phyloP scores from a whole-genome alignment of 208 protist species.

The Leishmania turanica region DNA sequence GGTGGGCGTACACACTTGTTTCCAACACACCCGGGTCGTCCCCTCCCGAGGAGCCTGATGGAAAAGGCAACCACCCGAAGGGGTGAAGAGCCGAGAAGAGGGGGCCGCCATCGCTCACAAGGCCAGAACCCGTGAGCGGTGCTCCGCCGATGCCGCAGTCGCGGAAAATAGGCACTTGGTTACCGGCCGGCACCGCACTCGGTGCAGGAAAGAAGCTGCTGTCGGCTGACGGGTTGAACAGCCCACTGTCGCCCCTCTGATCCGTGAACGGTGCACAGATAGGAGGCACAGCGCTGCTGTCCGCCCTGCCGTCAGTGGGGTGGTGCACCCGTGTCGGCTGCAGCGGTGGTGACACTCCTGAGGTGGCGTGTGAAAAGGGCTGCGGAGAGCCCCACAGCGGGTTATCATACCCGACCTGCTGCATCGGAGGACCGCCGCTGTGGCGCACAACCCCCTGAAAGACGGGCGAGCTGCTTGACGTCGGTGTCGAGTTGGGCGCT shows the following conservation, averaged over 20 bases:
- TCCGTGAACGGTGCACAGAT: background rate
- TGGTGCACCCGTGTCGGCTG: background rate
- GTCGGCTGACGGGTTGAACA: background rate
- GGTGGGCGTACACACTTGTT: background rate
- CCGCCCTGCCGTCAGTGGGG: background rate
- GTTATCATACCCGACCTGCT: background rate
- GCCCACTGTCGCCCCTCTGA: background rate
- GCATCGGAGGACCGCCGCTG: background rate
- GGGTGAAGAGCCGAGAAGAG: constrained; percentile 9
- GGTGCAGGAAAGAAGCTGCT: background rate
- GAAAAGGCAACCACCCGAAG: constrained; percentile 25
- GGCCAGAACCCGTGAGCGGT: background rate
- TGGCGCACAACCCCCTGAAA: background rate
- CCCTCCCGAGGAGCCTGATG: background rate
- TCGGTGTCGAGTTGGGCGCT: background rate
- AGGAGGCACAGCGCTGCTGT: background rate
- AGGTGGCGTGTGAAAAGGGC: background rate
- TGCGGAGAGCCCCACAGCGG: background rate
- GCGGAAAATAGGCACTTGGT: background rate
- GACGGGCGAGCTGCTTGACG: background rate
- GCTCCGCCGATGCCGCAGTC: background rate
- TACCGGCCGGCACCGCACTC: background rate
- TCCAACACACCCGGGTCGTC: background rate
- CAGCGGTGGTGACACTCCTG: background rate
- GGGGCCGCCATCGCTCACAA: background rate